Evolutionary conservation across 495 filamentous ascomycete species (phyloP).

Genomic region (Aspergillus hancockii): DNA sequence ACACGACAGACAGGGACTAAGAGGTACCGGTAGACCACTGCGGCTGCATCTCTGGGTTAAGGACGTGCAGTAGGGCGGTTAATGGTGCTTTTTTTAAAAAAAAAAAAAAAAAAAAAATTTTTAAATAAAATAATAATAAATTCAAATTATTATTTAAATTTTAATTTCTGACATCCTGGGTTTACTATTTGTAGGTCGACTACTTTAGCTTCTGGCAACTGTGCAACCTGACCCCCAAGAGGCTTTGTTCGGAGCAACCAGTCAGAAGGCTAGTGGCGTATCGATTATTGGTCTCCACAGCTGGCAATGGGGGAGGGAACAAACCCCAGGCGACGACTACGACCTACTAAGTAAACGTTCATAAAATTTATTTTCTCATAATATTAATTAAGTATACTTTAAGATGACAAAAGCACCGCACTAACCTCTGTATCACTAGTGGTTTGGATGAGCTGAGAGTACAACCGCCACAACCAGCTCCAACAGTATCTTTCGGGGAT

Average conservation of each 20-base stretch:
- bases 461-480: slow-evolving; percentile 7
- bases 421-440: slow-evolving; percentile 9
- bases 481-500: slow-evolving; percentile 4
- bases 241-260: slow-evolving; percentile 19
- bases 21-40: slow-evolving; percentile 18
- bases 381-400: slow-evolving; percentile 1
- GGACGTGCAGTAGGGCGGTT: slow-evolving; percentile 22
- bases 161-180: slow-evolving; percentile 5
- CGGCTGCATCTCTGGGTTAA: slow-evolving; percentile 21
- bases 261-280: slow-evolving; percentile 17
- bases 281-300: slow-evolving; percentile 22
- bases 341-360: background rate
- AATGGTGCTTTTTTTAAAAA: slow-evolving; percentile 11
- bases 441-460: slow-evolving; percentile 6
- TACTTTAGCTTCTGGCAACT: slow-evolving; percentile 18
- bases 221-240: slow-evolving; percentile 11
- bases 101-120: background rate
- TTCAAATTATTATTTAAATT: background rate
- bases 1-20: slow-evolving; percentile 22
- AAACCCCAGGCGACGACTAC: background rate
- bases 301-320: background rate
- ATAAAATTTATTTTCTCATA: background rate
- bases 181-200: slow-evolving; percentile 24
- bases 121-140: slow-evolving; percentile 3
- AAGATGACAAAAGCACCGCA: slow-evolving; percentile 6